Evolutionary conservation across 2,329 filamentous ascomycete genomes (phyloP).

Genomic region (Curvularia hawaiiensis): DNA sequence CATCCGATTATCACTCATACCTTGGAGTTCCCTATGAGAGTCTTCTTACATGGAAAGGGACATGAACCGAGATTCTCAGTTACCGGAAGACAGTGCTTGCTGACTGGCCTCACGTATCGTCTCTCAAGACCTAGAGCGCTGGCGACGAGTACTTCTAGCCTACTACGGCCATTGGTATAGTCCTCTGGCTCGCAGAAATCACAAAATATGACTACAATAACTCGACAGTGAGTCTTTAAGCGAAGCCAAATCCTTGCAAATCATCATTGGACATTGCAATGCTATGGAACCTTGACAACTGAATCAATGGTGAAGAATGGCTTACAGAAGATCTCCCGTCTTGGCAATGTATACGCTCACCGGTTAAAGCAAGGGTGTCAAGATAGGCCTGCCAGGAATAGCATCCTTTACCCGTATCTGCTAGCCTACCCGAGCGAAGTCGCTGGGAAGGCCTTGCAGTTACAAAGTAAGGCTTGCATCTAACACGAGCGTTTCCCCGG

Average conservation of each 20-base stretch:
- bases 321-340: not conserved
- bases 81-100: not conserved
- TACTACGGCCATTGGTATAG: not conserved
- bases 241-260: not conserved
- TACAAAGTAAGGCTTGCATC: not conserved
- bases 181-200: not conserved
- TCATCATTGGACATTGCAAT: too few species aligned
- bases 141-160: not conserved
- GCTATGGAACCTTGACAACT: not conserved
- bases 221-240: not conserved
- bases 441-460: not conserved
- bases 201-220: not conserved
- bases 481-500: not conserved
- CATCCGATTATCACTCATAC: not conserved
- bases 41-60: not conserved
- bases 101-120: not conserved
- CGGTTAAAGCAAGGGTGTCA: constrained; percentile 1
- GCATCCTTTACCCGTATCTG: constrained; percentile 5
- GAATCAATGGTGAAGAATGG: not conserved
- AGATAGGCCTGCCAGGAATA: constrained; percentile 12
- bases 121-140: not conserved
- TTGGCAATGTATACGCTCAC: not conserved
- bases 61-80: not conserved
- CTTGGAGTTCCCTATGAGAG: not conserved
- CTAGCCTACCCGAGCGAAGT: not conserved